Evolutionary conservation across 23 red algal species (phyloP), one percentile per base, ranked within the genome.

Genomic region (Chondrus crispus): DNA sequence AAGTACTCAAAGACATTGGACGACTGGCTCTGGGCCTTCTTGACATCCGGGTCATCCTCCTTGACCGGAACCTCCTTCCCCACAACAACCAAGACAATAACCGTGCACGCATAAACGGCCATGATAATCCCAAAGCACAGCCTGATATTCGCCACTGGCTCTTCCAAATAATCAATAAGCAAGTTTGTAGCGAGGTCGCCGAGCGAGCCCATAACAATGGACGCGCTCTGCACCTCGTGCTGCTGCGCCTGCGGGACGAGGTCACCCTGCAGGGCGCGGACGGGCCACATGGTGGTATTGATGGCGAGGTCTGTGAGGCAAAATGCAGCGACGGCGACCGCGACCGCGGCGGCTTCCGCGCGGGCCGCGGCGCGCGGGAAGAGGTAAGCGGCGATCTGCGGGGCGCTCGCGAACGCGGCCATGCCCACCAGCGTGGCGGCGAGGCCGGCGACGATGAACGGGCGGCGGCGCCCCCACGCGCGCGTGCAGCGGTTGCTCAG

Each of bases 381-480:
- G 10, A 79, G 33, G 50, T 16, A 55, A 30, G 62, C 43, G 18
- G 85, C 93, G 37, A 95, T 49, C 37, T 46, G 24, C 36, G 3
- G 70, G 41, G 84, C 95, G 55, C 88, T 89, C 16, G 92, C 68
- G 72, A 88, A 95, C 0, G 46, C 13, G 14, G 57, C 50, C 80
- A 94, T 60, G 30, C 91, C 82, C 24, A 89, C 5, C 12, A 95
- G 55, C 38, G 84, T 83, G 42, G 84, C 48, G 5, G 84, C 3
- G 44, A 91, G 75, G 18, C 95, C 95, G 41, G 19, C 81, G 62
- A 92, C 68, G 70, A 96, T 88, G 66, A 96, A 96, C 29, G 95
- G 95, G 14, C 95, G 81, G 14, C 95, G 90, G 32, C 95, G 84
- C 22, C 95, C 95, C 71, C 75, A 80, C 4, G 66, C 51, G 47